A percentile compares a stretch with the other conserved stretches of the same genome.
These are phyloP conservation scores for Vigna radiata DNA, from an alignment of 306 rosid genomes.

Conservation along the genomic window DNA sequence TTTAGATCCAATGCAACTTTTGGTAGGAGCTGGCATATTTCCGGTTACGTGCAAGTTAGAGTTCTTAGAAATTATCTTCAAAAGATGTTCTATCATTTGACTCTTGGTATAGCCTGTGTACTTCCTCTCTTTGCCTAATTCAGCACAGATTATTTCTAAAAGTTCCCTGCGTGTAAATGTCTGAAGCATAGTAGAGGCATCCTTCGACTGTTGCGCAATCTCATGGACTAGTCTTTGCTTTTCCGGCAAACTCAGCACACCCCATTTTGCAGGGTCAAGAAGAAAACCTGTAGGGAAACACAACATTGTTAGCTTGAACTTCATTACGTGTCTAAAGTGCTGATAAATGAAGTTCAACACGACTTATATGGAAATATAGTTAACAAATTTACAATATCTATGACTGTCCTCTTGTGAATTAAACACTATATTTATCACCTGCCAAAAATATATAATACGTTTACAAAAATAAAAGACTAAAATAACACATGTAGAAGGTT, in stretches of 20 bases:
- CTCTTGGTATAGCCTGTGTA: constrained; percentile 81
- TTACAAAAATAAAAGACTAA: not conserved
- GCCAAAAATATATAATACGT: constrained; percentile 29
- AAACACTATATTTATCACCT: constrained; percentile 33
- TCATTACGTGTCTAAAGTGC: not conserved
- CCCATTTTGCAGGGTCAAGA: constrained; percentile 67
- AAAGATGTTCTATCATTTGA: constrained; percentile 80
- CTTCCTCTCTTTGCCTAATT: constrained; percentile 91
- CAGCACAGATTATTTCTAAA: constrained; percentile 82
- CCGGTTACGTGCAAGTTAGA: constrained; percentile 46
- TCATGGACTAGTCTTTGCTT: constrained; percentile 73
- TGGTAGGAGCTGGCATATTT: constrained; percentile 42
- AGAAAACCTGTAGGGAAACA: constrained; percentile 57
- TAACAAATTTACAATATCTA: constrained; percentile 19
- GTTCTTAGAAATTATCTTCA: constrained; percentile 68
- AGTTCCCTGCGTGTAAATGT: constrained; percentile 85
- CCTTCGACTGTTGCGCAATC: constrained; percentile 64
- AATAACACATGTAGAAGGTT: constrained; percentile 10
- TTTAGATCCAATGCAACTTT: constrained; percentile 59
- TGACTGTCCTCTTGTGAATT: constrained; percentile 23
- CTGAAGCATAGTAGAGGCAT: constrained; percentile 70
- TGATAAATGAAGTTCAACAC: constrained; percentile 20
- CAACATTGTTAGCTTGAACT: constrained; percentile 31
- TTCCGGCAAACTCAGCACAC: constrained; percentile 69
- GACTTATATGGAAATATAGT: constrained; percentile 14